A percentile compares a stretch with the other conserved stretches of the same genome.
phyloP scores from a whole-genome alignment of 2,329 filamentous ascomycete genomes.

The Corinectria fuckeliana region DNA sequence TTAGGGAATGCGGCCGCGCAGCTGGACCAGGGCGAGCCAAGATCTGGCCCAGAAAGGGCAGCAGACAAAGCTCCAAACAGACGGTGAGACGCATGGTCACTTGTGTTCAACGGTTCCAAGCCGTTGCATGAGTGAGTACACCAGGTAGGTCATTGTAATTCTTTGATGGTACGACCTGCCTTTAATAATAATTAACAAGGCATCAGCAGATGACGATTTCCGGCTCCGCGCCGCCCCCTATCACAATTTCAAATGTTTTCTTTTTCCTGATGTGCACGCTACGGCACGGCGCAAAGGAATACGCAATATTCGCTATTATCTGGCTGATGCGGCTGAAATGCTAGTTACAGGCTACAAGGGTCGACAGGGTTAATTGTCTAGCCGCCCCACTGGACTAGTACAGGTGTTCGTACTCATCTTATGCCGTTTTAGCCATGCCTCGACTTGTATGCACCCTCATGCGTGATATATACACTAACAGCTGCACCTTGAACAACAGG shows the following conservation, averaged over 20 bases:
- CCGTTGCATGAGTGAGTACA: background rate
- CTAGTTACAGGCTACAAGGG: too few relatives aligned
- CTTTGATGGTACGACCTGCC: background rate
- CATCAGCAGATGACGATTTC: background rate
- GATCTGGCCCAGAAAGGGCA: background rate
- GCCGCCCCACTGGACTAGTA: too few relatives aligned
- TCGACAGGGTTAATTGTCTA: too few relatives aligned
- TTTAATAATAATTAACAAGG: conserved; percentile 7
- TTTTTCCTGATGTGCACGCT: background rate
- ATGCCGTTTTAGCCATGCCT: too few relatives aligned
- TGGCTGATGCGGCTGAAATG: too few relatives aligned
- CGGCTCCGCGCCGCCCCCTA: background rate
- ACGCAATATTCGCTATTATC: too few relatives aligned
- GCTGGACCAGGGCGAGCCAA: conserved; percentile 14
- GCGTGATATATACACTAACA: background rate
- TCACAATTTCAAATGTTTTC: background rate
- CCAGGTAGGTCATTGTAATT: background rate
- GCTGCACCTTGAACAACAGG: too few relatives aligned
- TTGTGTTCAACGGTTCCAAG: background rate
- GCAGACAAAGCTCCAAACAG: background rate
- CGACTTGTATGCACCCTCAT: too few relatives aligned
- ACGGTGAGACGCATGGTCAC: background rate
- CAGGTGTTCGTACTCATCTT: too few relatives aligned
- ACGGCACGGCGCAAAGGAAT: background rate
- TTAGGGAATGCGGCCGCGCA: conserved; percentile 13